These are phyloP conservation scores for Pterocarpus santalinus DNA, from an alignment of 306 rosid species.

Conservation along the genomic window DNA sequence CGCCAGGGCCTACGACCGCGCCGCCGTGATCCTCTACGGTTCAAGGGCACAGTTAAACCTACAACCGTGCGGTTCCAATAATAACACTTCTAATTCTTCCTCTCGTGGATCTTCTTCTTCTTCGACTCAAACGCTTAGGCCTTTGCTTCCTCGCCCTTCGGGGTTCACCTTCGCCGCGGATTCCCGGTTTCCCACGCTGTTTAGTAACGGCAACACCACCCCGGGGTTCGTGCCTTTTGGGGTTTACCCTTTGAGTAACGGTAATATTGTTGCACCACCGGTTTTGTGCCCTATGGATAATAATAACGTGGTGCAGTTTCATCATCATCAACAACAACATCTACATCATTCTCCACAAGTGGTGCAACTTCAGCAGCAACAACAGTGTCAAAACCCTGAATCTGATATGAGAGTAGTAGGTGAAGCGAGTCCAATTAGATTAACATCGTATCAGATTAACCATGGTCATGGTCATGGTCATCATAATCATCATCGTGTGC, in stretches of 20 bases:
- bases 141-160: constrained; percentile 80
- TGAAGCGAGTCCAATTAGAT: constrained; percentile 1
- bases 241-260: constrained; percentile 23
- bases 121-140: constrained; percentile 74
- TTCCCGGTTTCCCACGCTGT: constrained; percentile 27
- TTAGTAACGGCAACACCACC: not conserved
- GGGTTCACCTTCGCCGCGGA: constrained; percentile 46
- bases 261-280: constrained; percentile 1
- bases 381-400: constrained; percentile 12
- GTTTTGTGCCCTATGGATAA: constrained; percentile 40
- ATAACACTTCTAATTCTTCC: constrained; percentile 37
- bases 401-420: not conserved
- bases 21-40: constrained; percentile 86
- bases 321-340: constrained; percentile 34
- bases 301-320: constrained; percentile 20
- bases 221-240: constrained; percentile 51
- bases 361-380: constrained; percentile 48
- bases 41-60: constrained; percentile 89
- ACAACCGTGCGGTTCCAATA: constrained; percentile 61
- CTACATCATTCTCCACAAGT: not conserved
- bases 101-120: constrained; percentile 53
- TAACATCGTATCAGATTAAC: constrained; percentile 45
- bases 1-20: constrained; percentile 94
- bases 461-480: not conserved
- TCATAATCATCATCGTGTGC: constrained; percentile 21